These are phyloP conservation scores for Pholiota molesta DNA, from an alignment of 768 basidiomycete species.

Conservation along the genomic window DNA sequence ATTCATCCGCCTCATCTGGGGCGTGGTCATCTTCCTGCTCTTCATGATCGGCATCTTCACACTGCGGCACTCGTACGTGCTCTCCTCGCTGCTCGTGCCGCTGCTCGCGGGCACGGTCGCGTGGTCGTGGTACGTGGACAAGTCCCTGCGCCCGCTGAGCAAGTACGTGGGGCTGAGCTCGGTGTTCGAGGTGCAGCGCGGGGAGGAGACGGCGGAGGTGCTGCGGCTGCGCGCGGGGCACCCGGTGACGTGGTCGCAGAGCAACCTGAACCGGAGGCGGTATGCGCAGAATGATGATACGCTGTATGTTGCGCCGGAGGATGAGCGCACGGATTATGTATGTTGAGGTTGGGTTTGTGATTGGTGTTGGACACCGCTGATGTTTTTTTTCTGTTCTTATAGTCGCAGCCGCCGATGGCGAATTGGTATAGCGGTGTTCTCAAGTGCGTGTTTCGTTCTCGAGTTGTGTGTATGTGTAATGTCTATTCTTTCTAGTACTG, in stretches of 20 bases:
- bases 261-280: slow-evolving; percentile 82
- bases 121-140: slow-evolving; percentile 82
- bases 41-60: slow-evolving; percentile 99
- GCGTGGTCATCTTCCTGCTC: slow-evolving; percentile 87
- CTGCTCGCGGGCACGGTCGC: slow-evolving; percentile 73
- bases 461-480: slow-evolving; percentile 8
- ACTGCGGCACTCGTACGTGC: slow-evolving; percentile 47
- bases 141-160: slow-evolving; percentile 71
- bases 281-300: slow-evolving; percentile 96
- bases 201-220: slow-evolving; percentile 84
- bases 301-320: slow-evolving; percentile 93
- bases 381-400: slow-evolving; percentile 4
- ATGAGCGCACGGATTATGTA: slow-evolving; percentile 89
- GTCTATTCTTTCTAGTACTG: slow-evolving; percentile 65
- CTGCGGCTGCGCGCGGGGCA: slow-evolving; percentile 76
- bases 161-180: slow-evolving; percentile 85
- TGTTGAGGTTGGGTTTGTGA: slow-evolving; percentile 20
- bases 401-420: slow-evolving; percentile 97
- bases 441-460: slow-evolving; percentile 52
- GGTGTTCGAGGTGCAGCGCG: slow-evolving; percentile 87
- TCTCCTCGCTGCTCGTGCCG: slow-evolving; percentile 67
- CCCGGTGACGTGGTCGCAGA: slow-evolving; percentile 88
- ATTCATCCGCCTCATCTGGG: slow-evolving; percentile 90
- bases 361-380: slow-evolving; percentile 12
- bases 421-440: slow-evolving; percentile 93